Percentiles rank a stretch among this genome's conserved stretches.
phyloP scores from a whole-genome alignment of 177 flowering plant genomes.

The Vitis hybrid region DNA sequence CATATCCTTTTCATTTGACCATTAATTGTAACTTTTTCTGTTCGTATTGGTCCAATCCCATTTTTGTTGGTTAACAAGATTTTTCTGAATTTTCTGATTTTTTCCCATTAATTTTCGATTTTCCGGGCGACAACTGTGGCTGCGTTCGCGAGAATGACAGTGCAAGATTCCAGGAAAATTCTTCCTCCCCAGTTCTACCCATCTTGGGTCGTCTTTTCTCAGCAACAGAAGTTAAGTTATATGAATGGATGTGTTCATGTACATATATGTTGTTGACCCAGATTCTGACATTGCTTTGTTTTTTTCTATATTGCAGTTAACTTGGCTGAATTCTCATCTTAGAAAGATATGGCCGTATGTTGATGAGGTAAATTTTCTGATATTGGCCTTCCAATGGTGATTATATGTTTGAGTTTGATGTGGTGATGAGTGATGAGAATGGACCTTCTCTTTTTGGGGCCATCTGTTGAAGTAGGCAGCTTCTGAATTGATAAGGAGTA shows the following conservation, averaged over 20 bases:
- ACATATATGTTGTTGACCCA: not conserved
- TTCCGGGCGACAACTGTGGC: conserved; percentile 52
- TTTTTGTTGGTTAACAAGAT: not conserved
- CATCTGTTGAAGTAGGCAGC: conserved; percentile 65
- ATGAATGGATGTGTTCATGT: not conserved
- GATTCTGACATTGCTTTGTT: not conserved
- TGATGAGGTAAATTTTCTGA: conserved; percentile 50
- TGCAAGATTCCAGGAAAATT: conserved; percentile 57
- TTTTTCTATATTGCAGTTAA: conserved; percentile 53
- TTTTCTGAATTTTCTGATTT: not conserved
- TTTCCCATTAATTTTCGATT: not conserved
- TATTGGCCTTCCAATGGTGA: not conserved
- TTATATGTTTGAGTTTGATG: not conserved
- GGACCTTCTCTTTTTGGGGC: not conserved
- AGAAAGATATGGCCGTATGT: conserved; percentile 92
- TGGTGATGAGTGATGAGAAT: not conserved
- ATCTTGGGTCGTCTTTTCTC: conserved; percentile 65
- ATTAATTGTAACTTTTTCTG: not conserved
- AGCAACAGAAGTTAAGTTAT: conserved; percentile 59
- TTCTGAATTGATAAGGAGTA: conserved; percentile 74
- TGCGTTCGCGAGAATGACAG: conserved; percentile 62
- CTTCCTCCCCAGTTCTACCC: conserved; percentile 55
- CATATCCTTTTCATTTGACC: too few species aligned
- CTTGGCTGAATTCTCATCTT: conserved; percentile 82
- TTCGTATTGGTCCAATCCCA: not conserved